Percentiles rank a stretch among this genome's conserved stretches.
Evolutionary conservation across 2,329 filamentous ascomycete genomes (phyloP).

Genomic region (Aspergillus thermomutatus): DNA sequence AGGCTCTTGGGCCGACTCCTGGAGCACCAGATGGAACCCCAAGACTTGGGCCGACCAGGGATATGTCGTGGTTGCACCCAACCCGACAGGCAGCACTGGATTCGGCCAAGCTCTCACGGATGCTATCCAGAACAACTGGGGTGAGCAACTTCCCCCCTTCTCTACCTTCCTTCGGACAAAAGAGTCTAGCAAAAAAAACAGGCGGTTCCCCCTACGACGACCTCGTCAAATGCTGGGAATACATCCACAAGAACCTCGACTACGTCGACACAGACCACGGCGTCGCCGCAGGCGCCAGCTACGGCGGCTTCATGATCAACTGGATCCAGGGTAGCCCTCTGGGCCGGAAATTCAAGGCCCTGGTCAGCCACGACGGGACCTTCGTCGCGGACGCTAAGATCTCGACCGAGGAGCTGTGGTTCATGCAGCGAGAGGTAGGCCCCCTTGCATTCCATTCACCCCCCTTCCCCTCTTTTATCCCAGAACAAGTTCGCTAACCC

Average conservation of each 20-base stretch:
- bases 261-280: slow-evolving; percentile 38
- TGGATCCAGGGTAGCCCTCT: slow-evolving; percentile 89
- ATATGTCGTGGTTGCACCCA: slow-evolving; percentile 77
- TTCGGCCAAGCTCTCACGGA: slow-evolving; percentile 77
- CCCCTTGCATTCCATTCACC: too few species aligned
- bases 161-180: not conserved
- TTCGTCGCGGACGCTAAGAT: slow-evolving; percentile 60
- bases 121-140: slow-evolving; percentile 77
- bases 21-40: slow-evolving; percentile 83
- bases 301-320: slow-evolving; percentile 53
- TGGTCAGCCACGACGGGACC: slow-evolving; percentile 85
- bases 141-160: slow-evolving; percentile 33
- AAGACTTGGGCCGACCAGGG: slow-evolving; percentile 84
- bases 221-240: slow-evolving; percentile 72
- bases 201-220: slow-evolving; percentile 67
- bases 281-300: slow-evolving; percentile 42
- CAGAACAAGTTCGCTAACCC: not conserved
- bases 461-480: not conserved
- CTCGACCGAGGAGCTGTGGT: slow-evolving; percentile 51
- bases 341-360: slow-evolving; percentile 78
- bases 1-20: slow-evolving; percentile 69
- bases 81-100: slow-evolving; percentile 78
- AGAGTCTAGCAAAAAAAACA: slow-evolving; percentile 6
- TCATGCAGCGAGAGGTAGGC: slow-evolving; percentile 46
- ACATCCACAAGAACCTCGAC: slow-evolving; percentile 49